Percentiles rank a stretch among this genome's conserved stretches.
Evolutionary conservation across 495 filamentous ascomycete species (phyloP).

Genomic region (Aspergillus homomorphus): DNA sequence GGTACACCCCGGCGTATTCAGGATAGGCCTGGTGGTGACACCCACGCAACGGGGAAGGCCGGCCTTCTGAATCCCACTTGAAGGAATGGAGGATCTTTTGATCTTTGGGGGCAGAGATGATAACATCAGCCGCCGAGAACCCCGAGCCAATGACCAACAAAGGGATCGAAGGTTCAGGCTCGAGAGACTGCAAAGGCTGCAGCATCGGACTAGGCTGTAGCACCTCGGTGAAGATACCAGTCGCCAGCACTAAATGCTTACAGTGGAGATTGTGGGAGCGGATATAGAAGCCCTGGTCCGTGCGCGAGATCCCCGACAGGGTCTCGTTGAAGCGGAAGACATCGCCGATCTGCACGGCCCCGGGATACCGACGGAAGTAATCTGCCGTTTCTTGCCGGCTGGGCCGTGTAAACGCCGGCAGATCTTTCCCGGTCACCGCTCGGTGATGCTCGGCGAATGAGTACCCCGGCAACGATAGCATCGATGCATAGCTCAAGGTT

Average conservation of each 20-base stretch:
- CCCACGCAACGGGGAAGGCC: slow-evolving; percentile 56
- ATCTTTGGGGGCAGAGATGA: slow-evolving; percentile 49
- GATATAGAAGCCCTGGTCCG: slow-evolving; percentile 50
- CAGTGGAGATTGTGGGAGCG: slow-evolving; percentile 53
- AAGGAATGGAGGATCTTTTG: slow-evolving; percentile 61
- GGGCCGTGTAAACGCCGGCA: slow-evolving; percentile 56
- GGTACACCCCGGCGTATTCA: slow-evolving; percentile 63
- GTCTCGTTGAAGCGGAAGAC: slow-evolving; percentile 45
- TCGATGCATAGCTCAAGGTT: slow-evolving; percentile 62
- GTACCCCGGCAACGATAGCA: slow-evolving; percentile 64
- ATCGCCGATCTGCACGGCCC: slow-evolving; percentile 51
- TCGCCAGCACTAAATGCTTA: slow-evolving; percentile 61
- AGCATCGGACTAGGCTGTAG: slow-evolving; percentile 52
- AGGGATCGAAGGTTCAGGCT: slow-evolving; percentile 27
- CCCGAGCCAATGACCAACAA: slow-evolving; percentile 62
- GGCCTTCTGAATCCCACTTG: slow-evolving; percentile 56
- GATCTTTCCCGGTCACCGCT: slow-evolving; percentile 35
- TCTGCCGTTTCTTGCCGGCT: slow-evolving; percentile 56
- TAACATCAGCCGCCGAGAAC: slow-evolving; percentile 63
- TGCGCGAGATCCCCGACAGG: slow-evolving; percentile 44
- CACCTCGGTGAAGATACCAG: slow-evolving; percentile 58
- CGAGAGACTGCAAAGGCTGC: slow-evolving; percentile 33
- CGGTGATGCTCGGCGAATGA: slow-evolving; percentile 55
- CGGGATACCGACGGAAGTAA: slow-evolving; percentile 57
- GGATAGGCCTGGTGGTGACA: slow-evolving; percentile 67